Evolutionary conservation across 2,329 filamentous ascomycete genomes (phyloP).

Genomic region (Aureobasidium sp.): DNA sequence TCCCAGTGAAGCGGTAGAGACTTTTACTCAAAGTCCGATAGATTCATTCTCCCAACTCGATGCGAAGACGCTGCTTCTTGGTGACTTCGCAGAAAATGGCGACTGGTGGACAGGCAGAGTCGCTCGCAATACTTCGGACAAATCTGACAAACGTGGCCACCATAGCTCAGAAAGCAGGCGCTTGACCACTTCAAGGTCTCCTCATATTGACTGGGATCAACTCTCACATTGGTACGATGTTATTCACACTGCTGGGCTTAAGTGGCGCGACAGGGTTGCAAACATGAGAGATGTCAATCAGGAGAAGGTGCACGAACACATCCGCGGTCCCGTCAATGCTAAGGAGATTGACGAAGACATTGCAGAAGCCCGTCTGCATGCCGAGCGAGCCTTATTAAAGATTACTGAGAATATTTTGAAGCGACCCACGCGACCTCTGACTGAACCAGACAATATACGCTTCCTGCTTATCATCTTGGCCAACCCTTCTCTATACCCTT

Average conservation of each 20-base stretch:
- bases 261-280: slow-evolving; percentile 58
- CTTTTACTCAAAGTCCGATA: slow-evolving; percentile 29
- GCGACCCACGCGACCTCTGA: slow-evolving; percentile 64
- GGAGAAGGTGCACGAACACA: slow-evolving; percentile 30
- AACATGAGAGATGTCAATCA: slow-evolving; percentile 21
- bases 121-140: slow-evolving; percentile 27
- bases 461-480: slow-evolving; percentile 72
- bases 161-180: slow-evolving; percentile 16
- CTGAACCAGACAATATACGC: slow-evolving; percentile 61
- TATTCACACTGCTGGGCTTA: slow-evolving; percentile 59
- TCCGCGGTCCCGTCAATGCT: slow-evolving; percentile 40
- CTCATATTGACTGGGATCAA: slow-evolving; percentile 68
- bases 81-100: slow-evolving; percentile 73
- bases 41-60: slow-evolving; percentile 56
- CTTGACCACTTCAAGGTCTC: slow-evolving; percentile 53
- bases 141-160: slow-evolving; percentile 23
- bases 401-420: slow-evolving; percentile 73
- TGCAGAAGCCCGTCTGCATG: slow-evolving; percentile 58
- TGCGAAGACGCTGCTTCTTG: slow-evolving; percentile 65
- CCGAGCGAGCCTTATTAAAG: slow-evolving; percentile 66
- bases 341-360: slow-evolving; percentile 47
- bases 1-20: slow-evolving; percentile 28
- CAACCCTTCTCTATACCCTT: slow-evolving; percentile 66
- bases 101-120: slow-evolving; percentile 68
- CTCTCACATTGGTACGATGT: slow-evolving; percentile 67